Conservation (phyloP, 2,329 filamentous ascomycete genomes). For the Ophiostoma australiae region DNA sequence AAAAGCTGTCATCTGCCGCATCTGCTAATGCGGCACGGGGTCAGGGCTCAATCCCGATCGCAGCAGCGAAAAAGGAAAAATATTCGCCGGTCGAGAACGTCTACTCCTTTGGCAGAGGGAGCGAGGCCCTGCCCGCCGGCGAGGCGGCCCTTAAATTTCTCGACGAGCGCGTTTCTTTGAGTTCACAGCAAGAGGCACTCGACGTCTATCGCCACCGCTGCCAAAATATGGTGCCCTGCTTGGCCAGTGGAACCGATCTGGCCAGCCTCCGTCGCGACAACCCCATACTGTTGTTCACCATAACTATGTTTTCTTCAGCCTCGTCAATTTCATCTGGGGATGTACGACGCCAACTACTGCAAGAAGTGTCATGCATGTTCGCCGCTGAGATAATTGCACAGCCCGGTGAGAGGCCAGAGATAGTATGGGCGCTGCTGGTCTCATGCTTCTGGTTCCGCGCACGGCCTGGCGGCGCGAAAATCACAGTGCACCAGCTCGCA, state of each 20-base stretch:
- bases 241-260: neutral
- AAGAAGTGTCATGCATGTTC: slow-evolving; percentile 17
- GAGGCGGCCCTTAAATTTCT: slow-evolving; percentile 15
- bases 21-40: neutral
- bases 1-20: neutral
- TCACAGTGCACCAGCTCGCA: slow-evolving; percentile 17
- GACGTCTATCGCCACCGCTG: slow-evolving; percentile 6
- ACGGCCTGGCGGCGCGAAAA: slow-evolving; percentile 12
- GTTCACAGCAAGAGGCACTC: slow-evolving; percentile 10
- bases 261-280: slow-evolving; percentile 10
- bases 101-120: slow-evolving; percentile 12
- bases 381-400: slow-evolving; percentile 16
- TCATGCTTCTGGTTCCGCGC: slow-evolving; percentile 16
- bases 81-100: neutral
- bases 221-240: neutral
- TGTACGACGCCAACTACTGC: slow-evolving; percentile 7
- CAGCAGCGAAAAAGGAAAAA: neutral
- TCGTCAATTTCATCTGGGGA: neutral
- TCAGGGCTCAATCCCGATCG: neutral
- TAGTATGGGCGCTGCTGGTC: slow-evolving; percentile 17
- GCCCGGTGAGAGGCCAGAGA: slow-evolving; percentile 11
- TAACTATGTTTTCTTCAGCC: slow-evolving; percentile 11
- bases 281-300: slow-evolving; percentile 7
- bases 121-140: neutral
- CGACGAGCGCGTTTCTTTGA: slow-evolving; percentile 8